phyloP scores from a whole-genome alignment of 345 rosid genomes.

The Bruguiera parviflora region DNA sequence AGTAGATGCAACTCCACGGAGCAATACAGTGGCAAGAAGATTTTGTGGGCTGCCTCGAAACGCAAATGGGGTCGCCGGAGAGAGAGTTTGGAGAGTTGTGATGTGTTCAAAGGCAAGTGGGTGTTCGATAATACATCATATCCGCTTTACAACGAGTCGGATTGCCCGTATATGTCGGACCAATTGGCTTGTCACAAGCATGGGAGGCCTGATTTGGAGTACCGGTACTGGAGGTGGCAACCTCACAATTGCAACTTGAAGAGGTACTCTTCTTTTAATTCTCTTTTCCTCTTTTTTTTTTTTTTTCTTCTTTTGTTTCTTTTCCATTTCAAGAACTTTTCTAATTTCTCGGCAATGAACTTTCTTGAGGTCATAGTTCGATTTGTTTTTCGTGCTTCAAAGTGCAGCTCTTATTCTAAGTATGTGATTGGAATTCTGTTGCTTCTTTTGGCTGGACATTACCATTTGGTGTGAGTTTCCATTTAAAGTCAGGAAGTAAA shows the following conservation, averaged over 20 bases:
- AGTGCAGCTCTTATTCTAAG: too few relatives aligned
- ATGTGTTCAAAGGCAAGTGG: conserved; percentile 88
- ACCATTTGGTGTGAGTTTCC: too few relatives aligned
- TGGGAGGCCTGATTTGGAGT: conserved; percentile 77
- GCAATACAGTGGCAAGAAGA: conserved; percentile 62
- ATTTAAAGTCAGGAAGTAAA: too few relatives aligned
- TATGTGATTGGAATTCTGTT: too few relatives aligned
- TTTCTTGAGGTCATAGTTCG: neutral
- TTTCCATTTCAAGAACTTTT: neutral
- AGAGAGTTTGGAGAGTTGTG: conserved; percentile 49
- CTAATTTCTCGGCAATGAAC: neutral
- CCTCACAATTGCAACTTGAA: conserved; percentile 82
- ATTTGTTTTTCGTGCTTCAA: neutral
- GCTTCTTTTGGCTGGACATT: too few relatives aligned
- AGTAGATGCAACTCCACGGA: conserved; percentile 65
- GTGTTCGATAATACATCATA: conserved; percentile 65
- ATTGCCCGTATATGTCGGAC: conserved; percentile 96
- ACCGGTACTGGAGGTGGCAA: conserved; percentile 96
- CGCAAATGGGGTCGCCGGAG: conserved; percentile 28
- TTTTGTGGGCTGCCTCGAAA: conserved; percentile 43
- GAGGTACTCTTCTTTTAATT: conserved; percentile 32
- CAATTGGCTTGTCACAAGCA: conserved; percentile 94
- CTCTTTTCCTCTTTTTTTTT: neutral
- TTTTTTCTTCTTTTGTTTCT: neutral
- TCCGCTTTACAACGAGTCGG: conserved; percentile 77